Base-by-base conservation (phyloP, 2,329 filamentous ascomycete genomes). In the Penicillium oxalicum region DNA sequence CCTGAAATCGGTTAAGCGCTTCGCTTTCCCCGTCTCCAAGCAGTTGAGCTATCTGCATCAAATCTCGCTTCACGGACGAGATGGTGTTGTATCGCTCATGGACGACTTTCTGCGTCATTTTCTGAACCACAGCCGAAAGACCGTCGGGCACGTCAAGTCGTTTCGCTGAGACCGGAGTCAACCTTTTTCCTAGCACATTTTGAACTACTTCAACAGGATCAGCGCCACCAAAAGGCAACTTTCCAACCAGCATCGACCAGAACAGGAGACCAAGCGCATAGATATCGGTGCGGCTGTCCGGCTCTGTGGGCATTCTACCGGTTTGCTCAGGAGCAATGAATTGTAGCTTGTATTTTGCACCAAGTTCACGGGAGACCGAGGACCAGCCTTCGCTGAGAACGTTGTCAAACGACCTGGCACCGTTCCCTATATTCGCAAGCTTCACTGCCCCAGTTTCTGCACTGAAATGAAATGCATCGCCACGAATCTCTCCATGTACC, bases 261-360 rank as follows among this genome's bases (percentile, higher is more conserved):
- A 96, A 91, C 1, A 96, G 70, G 35, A 96, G 84, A 4, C 91
- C 91, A 1, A 96, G 74, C 0, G 88, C 91, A 71, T 96, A 96
- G 29, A 96, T 94, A 67, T 97, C 91, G 12, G 91, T 96, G 36
- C 91, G 81, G 38, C 81, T 88, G 69, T 96, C 91, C 1, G 91
- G 91, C 66, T 96, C 91, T 3, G 88, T 89, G 2, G 90, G 88
- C 79, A 96, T 86, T 18, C 91, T 84, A 11, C 91, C 91, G 2
- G 91, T 96, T 73, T 96, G 91, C 65, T 97, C 91, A 0, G 91
- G 91, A 40, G 90, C 91, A 64, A 96, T 94, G 64, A 89, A 96
- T 44, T 91, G 82, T 18, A 97, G 75, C 69, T 95, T 95, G 63
- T 91, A 85, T 70, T 89, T 90, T 36, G 90, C 88, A 2, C 91